Evolutionary conservation across 805 yeast species (phyloP).

Genomic region (Nakazawaea anatomiae): DNA sequence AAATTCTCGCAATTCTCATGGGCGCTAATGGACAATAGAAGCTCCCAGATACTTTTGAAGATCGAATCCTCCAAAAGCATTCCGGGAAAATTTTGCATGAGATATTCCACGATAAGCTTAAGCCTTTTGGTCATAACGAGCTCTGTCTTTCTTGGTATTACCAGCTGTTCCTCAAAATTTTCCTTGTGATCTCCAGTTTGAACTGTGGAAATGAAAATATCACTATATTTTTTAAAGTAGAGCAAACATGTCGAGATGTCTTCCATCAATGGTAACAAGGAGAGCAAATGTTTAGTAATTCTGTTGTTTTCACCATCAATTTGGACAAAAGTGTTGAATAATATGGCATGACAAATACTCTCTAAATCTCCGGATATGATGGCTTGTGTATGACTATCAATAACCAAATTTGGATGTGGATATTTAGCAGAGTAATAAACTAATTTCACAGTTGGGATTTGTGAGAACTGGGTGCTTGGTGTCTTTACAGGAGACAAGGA

Average conservation of each 20-base stretch:
- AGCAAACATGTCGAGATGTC: constrained; percentile 38
- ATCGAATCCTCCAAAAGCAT: constrained; percentile 60
- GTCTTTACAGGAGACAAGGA: constrained; percentile 2
- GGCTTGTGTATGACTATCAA: constrained; percentile 40
- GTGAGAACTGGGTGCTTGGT: neutral
- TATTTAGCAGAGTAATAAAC: constrained; percentile 33
- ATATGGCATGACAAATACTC: constrained; percentile 67
- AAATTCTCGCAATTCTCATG: constrained; percentile 47
- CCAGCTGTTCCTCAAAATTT: constrained; percentile 1
- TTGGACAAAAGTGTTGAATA: constrained; percentile 41
- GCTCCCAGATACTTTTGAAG: constrained; percentile 48
- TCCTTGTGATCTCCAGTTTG: neutral
- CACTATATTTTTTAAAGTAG: constrained; percentile 30
- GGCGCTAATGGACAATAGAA: constrained; percentile 44
- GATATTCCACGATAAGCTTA: constrained; percentile 45
- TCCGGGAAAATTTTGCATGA: constrained; percentile 59
- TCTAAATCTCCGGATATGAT: constrained; percentile 56
- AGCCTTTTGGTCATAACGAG: constrained; percentile 43
- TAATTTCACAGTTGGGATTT: constrained; percentile 7
- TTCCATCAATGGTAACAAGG: constrained; percentile 51
- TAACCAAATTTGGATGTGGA: constrained; percentile 58
- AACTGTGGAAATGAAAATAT: constrained; percentile 16
- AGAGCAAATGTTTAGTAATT: constrained; percentile 35
- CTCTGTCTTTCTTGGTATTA: constrained; percentile 28
- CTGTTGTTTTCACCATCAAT: constrained; percentile 20